Conservation (phyloP, 805 yeast genomes). For the Hanseniaspora guilliermondii region DNA sequence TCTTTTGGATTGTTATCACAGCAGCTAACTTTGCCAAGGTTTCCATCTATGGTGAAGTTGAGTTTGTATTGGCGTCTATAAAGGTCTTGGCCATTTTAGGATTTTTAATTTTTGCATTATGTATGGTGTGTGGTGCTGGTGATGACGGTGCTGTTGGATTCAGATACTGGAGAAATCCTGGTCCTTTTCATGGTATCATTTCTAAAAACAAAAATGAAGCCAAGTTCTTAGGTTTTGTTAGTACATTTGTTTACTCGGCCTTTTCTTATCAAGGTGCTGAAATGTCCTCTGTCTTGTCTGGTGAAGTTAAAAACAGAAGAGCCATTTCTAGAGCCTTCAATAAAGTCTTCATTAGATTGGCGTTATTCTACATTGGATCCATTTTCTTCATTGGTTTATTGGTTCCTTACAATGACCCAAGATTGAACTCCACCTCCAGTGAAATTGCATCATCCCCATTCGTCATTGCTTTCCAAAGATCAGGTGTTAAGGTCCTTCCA, state of each 20-base stretch:
- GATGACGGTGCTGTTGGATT: slow-evolving; percentile 59
- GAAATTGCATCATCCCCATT: slow-evolving; percentile 51
- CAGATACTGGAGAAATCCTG: slow-evolving; percentile 71
- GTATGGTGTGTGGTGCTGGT: slow-evolving; percentile 70
- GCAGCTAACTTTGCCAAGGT: slow-evolving; percentile 53
- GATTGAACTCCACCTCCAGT: slow-evolving; percentile 28
- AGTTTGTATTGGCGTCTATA: slow-evolving; percentile 58
- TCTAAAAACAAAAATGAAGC: slow-evolving; percentile 39
- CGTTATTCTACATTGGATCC: slow-evolving; percentile 52
- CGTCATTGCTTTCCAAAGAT: slow-evolving; percentile 55
- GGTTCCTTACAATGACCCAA: slow-evolving; percentile 56
- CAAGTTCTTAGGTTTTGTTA: slow-evolving; percentile 56
- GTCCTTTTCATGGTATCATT: slow-evolving; percentile 58
- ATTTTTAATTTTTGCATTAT: slow-evolving; percentile 52
- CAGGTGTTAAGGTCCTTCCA: slow-evolving; percentile 56
- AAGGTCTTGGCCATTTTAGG: slow-evolving; percentile 61
- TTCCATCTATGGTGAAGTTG: slow-evolving; percentile 58
- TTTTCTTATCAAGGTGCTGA: slow-evolving; percentile 75
- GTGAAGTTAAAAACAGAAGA: slow-evolving; percentile 60
- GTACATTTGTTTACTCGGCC: slow-evolving; percentile 60
- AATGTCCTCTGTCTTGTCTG: slow-evolving; percentile 61
- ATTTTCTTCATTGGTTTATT: slow-evolving; percentile 57
- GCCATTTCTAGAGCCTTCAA: slow-evolving; percentile 61
- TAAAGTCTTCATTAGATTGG: slow-evolving; percentile 54
- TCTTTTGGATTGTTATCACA: slow-evolving; percentile 48